Evolutionary conservation across 495 filamentous ascomycete species (phyloP).

Genomic region (Aspergillus bertholletiae): DNA sequence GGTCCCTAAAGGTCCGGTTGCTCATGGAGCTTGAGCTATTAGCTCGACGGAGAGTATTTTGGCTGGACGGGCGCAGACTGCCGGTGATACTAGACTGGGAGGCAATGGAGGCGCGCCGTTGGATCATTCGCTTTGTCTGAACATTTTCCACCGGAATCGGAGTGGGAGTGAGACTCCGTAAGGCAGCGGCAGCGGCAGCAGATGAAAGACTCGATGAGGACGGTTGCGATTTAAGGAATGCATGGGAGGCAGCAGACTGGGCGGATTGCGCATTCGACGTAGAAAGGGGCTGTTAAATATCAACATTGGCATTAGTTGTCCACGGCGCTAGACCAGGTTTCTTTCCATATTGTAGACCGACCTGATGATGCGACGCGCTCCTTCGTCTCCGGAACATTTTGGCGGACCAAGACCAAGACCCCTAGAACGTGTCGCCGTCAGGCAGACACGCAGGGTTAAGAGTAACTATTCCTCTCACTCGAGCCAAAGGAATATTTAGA

Average conservation of each 20-base stretch:
- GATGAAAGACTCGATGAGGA: constrained; percentile 68
- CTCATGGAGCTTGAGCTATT: constrained; percentile 79
- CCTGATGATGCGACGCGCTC: constrained; percentile 53
- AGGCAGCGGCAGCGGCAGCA: constrained; percentile 79
- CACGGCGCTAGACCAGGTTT: background rate
- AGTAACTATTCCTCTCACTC: background rate
- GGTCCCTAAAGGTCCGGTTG: constrained; percentile 75
- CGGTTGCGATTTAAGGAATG: constrained; percentile 66
- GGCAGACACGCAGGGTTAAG: constrained; percentile 1
- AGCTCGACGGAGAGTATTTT: constrained; percentile 54
- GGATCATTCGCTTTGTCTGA: constrained; percentile 79
- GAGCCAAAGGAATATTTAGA: background rate
- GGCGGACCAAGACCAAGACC: background rate
- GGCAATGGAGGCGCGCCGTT: constrained; percentile 65
- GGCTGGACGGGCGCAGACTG: constrained; percentile 34
- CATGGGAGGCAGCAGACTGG: constrained; percentile 72
- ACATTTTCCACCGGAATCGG: constrained; percentile 76
- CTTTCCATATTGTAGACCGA: constrained; percentile 32
- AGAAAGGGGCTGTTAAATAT: constrained; percentile 51
- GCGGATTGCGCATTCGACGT: constrained; percentile 61
- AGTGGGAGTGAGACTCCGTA: constrained; percentile 69
- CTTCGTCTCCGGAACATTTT: constrained; percentile 52
- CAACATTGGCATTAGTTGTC: background rate
- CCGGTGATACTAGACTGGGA: constrained; percentile 54
- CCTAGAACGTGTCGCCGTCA: background rate